Evolutionary conservation across 176 grass and related monocot genomes (phyloP).

Genomic region (Musa troglodytarum): DNA sequence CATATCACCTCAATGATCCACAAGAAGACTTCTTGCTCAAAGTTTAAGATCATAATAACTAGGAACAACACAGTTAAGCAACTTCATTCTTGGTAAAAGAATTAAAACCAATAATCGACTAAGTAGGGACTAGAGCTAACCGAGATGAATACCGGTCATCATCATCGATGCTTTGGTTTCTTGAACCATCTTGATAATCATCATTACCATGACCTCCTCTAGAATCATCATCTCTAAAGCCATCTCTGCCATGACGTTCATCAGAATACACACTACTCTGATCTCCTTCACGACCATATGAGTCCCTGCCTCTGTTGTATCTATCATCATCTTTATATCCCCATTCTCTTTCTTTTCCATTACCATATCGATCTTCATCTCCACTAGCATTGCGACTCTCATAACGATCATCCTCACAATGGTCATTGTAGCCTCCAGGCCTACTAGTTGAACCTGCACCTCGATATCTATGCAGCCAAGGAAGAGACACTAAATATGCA

Average conservation of each 20-base stretch:
- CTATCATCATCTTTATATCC: constrained; percentile 68
- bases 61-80: background rate
- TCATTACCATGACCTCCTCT: constrained; percentile 49
- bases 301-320: constrained; percentile 46
- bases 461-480: constrained; percentile 41
- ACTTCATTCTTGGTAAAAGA: background rate
- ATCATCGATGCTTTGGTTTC: constrained; percentile 56
- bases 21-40: background rate
- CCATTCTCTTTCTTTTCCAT: constrained; percentile 73
- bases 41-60: background rate
- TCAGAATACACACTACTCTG: constrained; percentile 57
- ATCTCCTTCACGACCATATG: constrained; percentile 58
- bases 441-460: constrained; percentile 47
- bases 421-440: constrained; percentile 35
- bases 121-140: background rate
- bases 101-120: background rate
- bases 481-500: background rate
- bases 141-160: constrained; percentile 65
- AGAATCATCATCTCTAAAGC: constrained; percentile 59
- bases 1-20: background rate
- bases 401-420: constrained; percentile 65
- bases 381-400: constrained; percentile 49
- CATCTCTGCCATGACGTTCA: constrained; percentile 45
- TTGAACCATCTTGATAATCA: constrained; percentile 58
- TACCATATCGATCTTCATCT: constrained; percentile 62